Conservation (phyloP, 1,284 basidiomycete genomes). For the Ustilago sp. region DNA sequence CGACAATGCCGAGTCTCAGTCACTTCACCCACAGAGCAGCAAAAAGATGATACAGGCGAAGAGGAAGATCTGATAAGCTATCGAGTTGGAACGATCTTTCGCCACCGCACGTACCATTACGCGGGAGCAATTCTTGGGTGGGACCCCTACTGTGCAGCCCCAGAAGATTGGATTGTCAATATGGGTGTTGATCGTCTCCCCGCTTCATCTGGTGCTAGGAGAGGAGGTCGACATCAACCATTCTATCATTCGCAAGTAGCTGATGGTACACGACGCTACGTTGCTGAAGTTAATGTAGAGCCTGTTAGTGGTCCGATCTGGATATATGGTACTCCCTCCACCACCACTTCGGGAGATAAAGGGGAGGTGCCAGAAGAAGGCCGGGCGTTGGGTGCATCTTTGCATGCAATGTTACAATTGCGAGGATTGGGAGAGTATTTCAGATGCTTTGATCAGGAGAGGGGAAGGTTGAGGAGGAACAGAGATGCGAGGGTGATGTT, state of each 20-base stretch:
- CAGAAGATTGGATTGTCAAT: constrained; percentile 53
- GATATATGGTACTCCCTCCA: constrained; percentile 31
- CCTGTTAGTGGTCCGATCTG: constrained; percentile 22
- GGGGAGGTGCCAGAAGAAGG: constrained; percentile 12
- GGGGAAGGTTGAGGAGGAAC: constrained; percentile 22
- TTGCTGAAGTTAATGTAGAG: constrained; percentile 47
- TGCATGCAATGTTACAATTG: constrained; percentile 22
- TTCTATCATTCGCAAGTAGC: constrained; percentile 44
- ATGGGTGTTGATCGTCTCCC: constrained; percentile 57
- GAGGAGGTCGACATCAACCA: constrained; percentile 39
- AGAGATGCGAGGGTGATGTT: constrained; percentile 22
- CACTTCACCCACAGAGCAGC: not conserved
- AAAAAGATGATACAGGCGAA: not conserved
- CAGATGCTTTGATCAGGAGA: constrained; percentile 41
- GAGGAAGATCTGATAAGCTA: constrained; percentile 19
- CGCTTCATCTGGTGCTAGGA: constrained; percentile 4
- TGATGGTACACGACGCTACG: constrained; percentile 37
- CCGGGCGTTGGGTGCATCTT: not conserved
- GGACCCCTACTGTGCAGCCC: constrained; percentile 45
- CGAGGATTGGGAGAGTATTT: constrained; percentile 36
- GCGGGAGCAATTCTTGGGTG: constrained; percentile 42
- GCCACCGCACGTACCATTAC: constrained; percentile 55
- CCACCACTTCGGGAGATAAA: not conserved
- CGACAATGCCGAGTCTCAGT: not conserved
- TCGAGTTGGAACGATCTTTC: constrained; percentile 52